Base-by-base conservation (phyloP, 192 early-diverging fungal genomes). In the Spizellomyces sp. region DNA sequence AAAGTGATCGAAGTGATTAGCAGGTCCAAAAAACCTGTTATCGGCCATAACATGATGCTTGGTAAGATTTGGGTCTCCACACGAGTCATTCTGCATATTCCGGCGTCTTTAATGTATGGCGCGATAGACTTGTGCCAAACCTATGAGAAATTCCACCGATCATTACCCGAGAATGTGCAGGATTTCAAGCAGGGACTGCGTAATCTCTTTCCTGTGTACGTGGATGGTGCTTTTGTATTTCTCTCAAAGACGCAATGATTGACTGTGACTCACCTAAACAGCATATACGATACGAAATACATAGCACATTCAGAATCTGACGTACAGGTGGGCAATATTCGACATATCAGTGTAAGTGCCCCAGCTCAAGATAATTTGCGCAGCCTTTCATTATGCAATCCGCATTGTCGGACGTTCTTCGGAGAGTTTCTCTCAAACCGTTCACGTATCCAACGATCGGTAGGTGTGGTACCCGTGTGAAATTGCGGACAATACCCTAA, bases 31-130 rank as follows among this genome's bases (percentile, higher is more conserved):
- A 91, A 91, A 60, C 94, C 94, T 2, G 73, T 98, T 2, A 79
- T 96, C 41, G 93, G 92, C 22, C 96, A 98, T 76, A 98, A 98
- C 78, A 88, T 92, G 77, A 83, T 91, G 27, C 84, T 94, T 44
- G 78, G 77, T 79, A 42, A 44, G 74, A 7, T 19, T 15, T 9
- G 59, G 5, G 36, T 19, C 69, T 69, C 2, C 17, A 12, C 12
- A 41, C 8, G 7, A 0, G 2, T 47, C 27, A 36, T 36, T 36
- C 27, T 36, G 27, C 27, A 36, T 36, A 2, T 36, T 36, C 27
- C 27, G 27, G 27, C 27, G 27, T 36, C 36, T n/a, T n/a, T 22
- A 15, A 27, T 12, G 44, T 15, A 65, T 62, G 21, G 14, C 12
- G 14, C 0, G 43, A 14, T 64, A 77, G 96, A 98, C 78, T 58